A percentile compares a stretch with the other conserved stretches of the same genome.
phyloP scores from a whole-genome alignment of 768 basidiomycete species.

The Suillus decipiens region DNA sequence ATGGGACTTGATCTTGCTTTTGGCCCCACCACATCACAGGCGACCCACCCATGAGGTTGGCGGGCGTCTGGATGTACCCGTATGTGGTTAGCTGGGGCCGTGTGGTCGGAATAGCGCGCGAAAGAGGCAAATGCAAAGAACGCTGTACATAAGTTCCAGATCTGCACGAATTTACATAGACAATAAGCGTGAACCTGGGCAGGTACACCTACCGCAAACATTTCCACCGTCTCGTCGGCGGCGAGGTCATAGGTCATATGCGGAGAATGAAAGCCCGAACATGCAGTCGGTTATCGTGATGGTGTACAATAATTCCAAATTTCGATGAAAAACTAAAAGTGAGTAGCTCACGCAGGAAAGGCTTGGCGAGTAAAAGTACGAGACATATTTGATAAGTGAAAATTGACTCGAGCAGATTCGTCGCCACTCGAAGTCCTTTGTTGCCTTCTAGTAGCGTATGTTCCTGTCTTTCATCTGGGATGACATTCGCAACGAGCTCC shows the following conservation, averaged over 20 bases:
- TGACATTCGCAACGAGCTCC: conserved; percentile 30
- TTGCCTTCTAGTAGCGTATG: conserved; percentile 18
- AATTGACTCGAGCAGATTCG: conserved; percentile 23
- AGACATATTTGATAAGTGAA: conserved; percentile 22
- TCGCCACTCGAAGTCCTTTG: conserved; percentile 17
- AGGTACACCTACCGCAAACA: conserved; percentile 15
- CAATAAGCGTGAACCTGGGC: conserved; percentile 21
- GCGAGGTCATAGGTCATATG: neutral
- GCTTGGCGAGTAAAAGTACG: conserved; percentile 22
- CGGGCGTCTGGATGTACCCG: conserved; percentile 36
- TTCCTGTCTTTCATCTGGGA: conserved; percentile 29
- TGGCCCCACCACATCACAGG: conserved; percentile 34
- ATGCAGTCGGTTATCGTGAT: conserved; percentile 28
- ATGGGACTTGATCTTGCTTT: conserved; percentile 14
- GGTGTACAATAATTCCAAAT: neutral
- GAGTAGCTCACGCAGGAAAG: conserved; percentile 27
- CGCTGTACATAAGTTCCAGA: conserved; percentile 27
- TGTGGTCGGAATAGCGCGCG: conserved; percentile 18
- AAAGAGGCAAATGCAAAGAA: conserved; percentile 24
- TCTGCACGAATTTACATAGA: conserved; percentile 15
- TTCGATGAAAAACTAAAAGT: neutral
- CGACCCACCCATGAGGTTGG: conserved; percentile 38
- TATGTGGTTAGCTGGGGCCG: conserved; percentile 34
- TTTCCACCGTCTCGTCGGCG: neutral
- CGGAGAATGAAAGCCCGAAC: conserved; percentile 29